phyloP scores from a whole-genome alignment of 306 rosid species.

The Gastrolobium villosum region DNA sequence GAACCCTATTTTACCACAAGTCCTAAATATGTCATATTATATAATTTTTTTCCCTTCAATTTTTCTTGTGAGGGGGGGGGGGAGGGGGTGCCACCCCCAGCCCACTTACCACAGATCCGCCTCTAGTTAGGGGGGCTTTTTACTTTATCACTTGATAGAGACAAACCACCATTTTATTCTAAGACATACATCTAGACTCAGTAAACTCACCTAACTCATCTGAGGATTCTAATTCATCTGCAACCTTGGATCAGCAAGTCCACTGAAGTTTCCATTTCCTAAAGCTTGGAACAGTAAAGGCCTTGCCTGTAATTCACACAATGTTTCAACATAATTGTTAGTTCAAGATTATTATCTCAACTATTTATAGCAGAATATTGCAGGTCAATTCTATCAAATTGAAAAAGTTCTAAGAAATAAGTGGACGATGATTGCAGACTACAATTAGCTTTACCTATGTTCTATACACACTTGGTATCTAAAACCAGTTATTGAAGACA shows the following conservation, averaged over 20 bases:
- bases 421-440: neutral
- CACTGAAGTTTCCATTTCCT: conserved; percentile 58
- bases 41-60: too few relatives aligned
- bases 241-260: conserved; percentile 61
- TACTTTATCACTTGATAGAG: too few relatives aligned
- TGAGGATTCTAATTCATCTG: conserved; percentile 60
- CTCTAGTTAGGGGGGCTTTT: too few relatives aligned
- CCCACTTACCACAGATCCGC: too few relatives aligned
- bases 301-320: conserved; percentile 66
- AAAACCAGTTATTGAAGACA: conserved; percentile 7
- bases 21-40: too few relatives aligned
- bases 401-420: conserved; percentile 12
- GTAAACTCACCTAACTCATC: conserved; percentile 72
- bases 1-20: too few relatives aligned
- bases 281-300: conserved; percentile 69
- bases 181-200: neutral
- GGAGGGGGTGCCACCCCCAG: too few relatives aligned
- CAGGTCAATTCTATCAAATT: neutral
- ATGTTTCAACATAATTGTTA: conserved; percentile 11
- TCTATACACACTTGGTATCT: conserved; percentile 3
- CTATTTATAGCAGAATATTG: neutral
- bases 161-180: neutral
- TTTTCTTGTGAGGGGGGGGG: too few relatives aligned
- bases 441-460: conserved; percentile 9
- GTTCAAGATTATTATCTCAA: neutral